Base-by-base conservation (phyloP, 139 green algal species). In the Tetradesmus obliquus region DNA sequence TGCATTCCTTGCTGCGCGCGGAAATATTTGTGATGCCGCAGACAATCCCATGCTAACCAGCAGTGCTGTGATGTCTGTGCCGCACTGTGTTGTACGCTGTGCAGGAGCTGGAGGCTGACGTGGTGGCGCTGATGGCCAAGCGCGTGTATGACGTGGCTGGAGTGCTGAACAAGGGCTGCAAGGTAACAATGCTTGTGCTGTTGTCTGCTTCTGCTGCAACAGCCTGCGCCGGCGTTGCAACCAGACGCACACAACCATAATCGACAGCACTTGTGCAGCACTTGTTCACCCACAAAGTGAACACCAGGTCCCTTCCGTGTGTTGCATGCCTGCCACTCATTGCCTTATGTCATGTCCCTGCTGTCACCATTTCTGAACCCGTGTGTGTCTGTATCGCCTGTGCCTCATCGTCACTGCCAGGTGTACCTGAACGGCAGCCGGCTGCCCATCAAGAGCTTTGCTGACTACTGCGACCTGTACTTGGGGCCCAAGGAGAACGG, bases 381-480 rank as follows among this genome's bases (percentile, higher is more conserved):
- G 32, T 0, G 32, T 45, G 32, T 45, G 32, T 45, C 32, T 45
- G 32, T 54, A 12, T 4, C 32, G 0, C 32, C 53, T 57, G 12
- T 60, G 51, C 74, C 17, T 82, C 17, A 15, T 82, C 32, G 32
- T 45, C 15, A 32, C n/a, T 62, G 1, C 53, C 93, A 98, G 96
- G 96, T 99, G 55, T 99, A 94, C 89, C 94, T 98, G 74, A 99
- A 99, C 93, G 98, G 97, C 51, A 85, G 91, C 57, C 92, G 92
- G 19, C 53, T 99, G 55, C 91, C 94, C 12, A 93, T 99, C 66
- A 99, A 99, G 94, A 95, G 85, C 32, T 99, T 99, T 90, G 15
- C 83, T 45, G 97, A 99, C 66, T 99, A 99, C 92, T 97, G 99
- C 32, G 95, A 98, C 86, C 87, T 99, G 90, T 99, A 99, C 95